Evolutionary conservation across 345 rosid genomes (phyloP).

Genomic region (Orychophragmus violaceus): DNA sequence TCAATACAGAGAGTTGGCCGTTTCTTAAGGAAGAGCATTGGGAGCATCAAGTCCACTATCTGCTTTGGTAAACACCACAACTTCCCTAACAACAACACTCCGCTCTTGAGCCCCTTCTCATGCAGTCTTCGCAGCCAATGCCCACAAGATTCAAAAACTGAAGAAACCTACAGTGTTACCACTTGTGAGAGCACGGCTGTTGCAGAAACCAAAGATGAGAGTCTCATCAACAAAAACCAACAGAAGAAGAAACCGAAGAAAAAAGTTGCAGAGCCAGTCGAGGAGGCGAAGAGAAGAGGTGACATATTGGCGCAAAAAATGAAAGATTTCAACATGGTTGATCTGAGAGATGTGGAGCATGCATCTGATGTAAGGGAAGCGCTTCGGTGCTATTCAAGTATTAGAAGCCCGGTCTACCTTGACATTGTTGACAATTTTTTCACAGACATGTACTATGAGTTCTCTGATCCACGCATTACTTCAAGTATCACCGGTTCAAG

Average conservation of each 20-base stretch:
- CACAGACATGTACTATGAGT: conserved; percentile 63
- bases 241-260: conserved; percentile 31
- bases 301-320: conserved; percentile 60
- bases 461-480: conserved; percentile 45
- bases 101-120: conserved; percentile 38
- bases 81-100: conserved; percentile 36
- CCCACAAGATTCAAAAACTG: conserved; percentile 20
- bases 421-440: conserved; percentile 82
- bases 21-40: conserved; percentile 43
- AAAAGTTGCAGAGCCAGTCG: conserved; percentile 11
- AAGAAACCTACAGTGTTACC: conserved; percentile 24
- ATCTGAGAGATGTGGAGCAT: conserved; percentile 61
- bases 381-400: conserved; percentile 68
- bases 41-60: conserved; percentile 44
- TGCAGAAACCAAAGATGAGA: conserved; percentile 27
- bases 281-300: conserved; percentile 29
- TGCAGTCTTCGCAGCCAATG: conserved; percentile 16
- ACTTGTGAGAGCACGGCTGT: conserved; percentile 36
- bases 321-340: conserved; percentile 79
- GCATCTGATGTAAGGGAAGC: conserved; percentile 79
- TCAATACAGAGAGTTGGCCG: conserved; percentile 50
- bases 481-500: conserved; percentile 39
- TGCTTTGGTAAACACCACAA: conserved; percentile 40
- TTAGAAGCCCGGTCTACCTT: conserved; percentile 70
- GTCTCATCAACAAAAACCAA: conserved; percentile 15